phyloP scores from a whole-genome alignment of 495 filamentous ascomycete species.

The Massariosphaeria phaeospora region DNA sequence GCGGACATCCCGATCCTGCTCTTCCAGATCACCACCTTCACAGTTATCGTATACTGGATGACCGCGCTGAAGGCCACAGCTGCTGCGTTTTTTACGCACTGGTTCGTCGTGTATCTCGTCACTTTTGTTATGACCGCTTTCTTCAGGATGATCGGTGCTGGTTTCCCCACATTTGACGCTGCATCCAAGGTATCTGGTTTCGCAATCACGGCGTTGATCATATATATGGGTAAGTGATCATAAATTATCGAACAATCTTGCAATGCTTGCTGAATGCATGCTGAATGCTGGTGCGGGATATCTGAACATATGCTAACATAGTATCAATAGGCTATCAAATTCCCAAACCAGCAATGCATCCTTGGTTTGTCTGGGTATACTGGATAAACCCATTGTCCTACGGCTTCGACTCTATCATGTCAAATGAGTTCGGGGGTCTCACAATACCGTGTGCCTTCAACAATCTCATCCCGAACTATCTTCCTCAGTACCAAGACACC shows the following conservation, averaged over 20 bases:
- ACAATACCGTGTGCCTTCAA: slow-evolving; percentile 17
- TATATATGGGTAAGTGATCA: slow-evolving; percentile 35
- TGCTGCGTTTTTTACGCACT: slow-evolving; percentile 50
- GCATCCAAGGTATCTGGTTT: slow-evolving; percentile 55
- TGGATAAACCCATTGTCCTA: slow-evolving; percentile 46
- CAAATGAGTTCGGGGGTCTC: slow-evolving; percentile 43
- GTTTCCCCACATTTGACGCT: slow-evolving; percentile 41
- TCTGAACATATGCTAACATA: too few relatives aligned
- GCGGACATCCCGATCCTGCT: slow-evolving; percentile 57
- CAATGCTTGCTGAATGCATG: too few relatives aligned
- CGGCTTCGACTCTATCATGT: slow-evolving; percentile 43
- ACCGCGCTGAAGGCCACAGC: slow-evolving; percentile 47
- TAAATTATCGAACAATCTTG: too few relatives aligned
- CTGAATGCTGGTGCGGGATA: too few relatives aligned
- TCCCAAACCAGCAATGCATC: slow-evolving; percentile 45
- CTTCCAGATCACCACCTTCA: slow-evolving; percentile 48
- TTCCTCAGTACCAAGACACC: slow-evolving; percentile 11
- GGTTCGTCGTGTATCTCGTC: slow-evolving; percentile 49
- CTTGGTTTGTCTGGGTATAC: slow-evolving; percentile 48
- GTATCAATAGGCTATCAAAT: too few relatives aligned
- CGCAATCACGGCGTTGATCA: slow-evolving; percentile 40
- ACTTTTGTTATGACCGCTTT: slow-evolving; percentile 55
- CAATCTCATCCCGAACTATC: slow-evolving; percentile 12
- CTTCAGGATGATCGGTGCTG: slow-evolving; percentile 45
- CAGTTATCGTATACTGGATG: slow-evolving; percentile 56